phyloP scores from a whole-genome alignment of 306 rosid species.

The Lithocarpus polystachyus region DNA sequence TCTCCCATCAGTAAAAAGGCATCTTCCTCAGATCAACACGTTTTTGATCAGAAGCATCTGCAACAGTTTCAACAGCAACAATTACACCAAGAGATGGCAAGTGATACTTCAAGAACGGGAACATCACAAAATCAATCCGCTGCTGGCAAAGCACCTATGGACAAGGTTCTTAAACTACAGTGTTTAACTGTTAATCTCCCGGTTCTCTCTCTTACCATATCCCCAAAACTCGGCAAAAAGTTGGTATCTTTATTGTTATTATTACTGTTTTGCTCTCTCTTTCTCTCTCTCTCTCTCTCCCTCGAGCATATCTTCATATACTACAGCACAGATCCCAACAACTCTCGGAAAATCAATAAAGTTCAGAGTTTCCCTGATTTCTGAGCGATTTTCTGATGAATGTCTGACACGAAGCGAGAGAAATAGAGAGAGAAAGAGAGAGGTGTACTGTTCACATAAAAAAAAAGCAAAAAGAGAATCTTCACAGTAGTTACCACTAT shows the following conservation, averaged over 20 bases:
- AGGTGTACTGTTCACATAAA: constrained; percentile 22
- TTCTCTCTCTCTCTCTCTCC: constrained; percentile 8
- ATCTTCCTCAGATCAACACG: constrained; percentile 55
- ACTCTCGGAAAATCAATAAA: constrained; percentile 58
- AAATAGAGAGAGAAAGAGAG: constrained; percentile 28
- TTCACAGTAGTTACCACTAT: constrained; percentile 56
- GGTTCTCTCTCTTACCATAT: constrained; percentile 26
- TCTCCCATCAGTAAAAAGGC: constrained; percentile 69
- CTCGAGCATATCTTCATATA: constrained; percentile 33
- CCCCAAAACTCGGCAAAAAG: constrained; percentile 46
- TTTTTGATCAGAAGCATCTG: constrained; percentile 46
- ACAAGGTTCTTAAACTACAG: constrained; percentile 54
- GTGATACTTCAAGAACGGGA: constrained; percentile 39
- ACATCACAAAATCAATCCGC: constrained; percentile 62
- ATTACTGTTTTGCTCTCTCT: constrained; percentile 23
- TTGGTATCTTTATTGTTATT: constrained; percentile 42
- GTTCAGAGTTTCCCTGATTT: constrained; percentile 70
- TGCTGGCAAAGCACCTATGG: constrained; percentile 51
- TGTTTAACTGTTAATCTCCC: constrained; percentile 34
- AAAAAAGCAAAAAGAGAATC: constrained; percentile 51
- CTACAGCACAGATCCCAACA: constrained; percentile 82
- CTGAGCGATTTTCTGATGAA: constrained; percentile 71
- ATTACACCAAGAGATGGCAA: constrained; percentile 48
- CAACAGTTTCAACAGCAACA: constrained; percentile 30
- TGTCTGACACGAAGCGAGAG: constrained; percentile 50